Conservation (phyloP, 2,329 filamentous ascomycete genomes). For the Davidsoniella neocaledoniae region DNA sequence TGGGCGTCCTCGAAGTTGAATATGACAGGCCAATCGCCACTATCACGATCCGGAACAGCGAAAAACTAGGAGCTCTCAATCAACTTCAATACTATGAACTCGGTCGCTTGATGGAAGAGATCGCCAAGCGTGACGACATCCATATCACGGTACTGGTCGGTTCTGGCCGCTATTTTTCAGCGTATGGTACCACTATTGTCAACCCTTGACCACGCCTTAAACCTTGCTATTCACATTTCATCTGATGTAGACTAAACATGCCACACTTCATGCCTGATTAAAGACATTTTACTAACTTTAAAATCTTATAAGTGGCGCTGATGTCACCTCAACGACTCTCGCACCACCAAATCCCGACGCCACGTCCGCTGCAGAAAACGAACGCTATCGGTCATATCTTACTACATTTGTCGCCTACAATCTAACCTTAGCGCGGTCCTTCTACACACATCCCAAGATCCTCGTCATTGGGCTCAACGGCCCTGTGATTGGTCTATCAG, state of each 20-base stretch:
- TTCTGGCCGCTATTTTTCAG: slow-evolving; percentile 74
- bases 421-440: slow-evolving; percentile 74
- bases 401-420: slow-evolving; percentile 67
- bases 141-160: slow-evolving; percentile 72
- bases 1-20: slow-evolving; percentile 22
- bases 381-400: slow-evolving; percentile 34
- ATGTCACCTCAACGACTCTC: slow-evolving; percentile 6
- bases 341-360: not conserved
- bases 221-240: not conserved
- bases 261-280: no score
- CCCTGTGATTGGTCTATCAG: slow-evolving; percentile 74
- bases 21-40: slow-evolving; percentile 37
- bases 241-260: no score
- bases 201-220: not conserved
- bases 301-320: slow-evolving; percentile 6
- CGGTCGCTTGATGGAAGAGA: slow-evolving; percentile 53
- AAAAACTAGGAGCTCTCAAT: slow-evolving; percentile 74
- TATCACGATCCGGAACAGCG: slow-evolving; percentile 69
- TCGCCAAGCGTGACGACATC: slow-evolving; percentile 64
- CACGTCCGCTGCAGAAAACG: not conserved
- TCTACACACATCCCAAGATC: slow-evolving; percentile 88
- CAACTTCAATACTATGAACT: slow-evolving; percentile 62
- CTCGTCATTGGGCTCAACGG: slow-evolving; percentile 84
- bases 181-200: slow-evolving; percentile 37
- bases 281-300: not conserved